A percentile compares a stretch with the other conserved stretches of the same genome.
Conservation (phyloP, 768 basidiomycete species). For the Naganishia onofrii region DNA sequence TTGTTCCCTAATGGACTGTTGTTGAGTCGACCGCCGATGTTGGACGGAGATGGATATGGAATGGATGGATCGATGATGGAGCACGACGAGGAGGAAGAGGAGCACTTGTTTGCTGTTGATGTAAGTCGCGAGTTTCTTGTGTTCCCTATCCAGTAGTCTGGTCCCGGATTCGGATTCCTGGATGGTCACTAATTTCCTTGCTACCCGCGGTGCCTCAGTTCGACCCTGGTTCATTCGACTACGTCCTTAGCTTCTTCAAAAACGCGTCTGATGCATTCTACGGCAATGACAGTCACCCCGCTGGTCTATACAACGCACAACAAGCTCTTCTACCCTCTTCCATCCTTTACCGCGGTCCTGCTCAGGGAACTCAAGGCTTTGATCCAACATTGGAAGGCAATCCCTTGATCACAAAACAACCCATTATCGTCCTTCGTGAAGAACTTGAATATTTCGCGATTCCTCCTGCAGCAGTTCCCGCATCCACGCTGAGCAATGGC, state of each 20-base stretch:
- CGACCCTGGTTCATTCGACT: conserved; percentile 94
- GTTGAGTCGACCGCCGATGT: conserved; percentile 67
- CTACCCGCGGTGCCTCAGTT: conserved; percentile 54
- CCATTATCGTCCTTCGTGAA: conserved; percentile 95
- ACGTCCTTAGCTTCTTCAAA: conserved; percentile 87
- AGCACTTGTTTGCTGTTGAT: conserved; percentile 84
- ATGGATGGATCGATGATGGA: conserved; percentile 57
- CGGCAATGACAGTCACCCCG: conserved; percentile 65
- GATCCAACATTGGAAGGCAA: conserved; percentile 59
- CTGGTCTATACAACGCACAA: conserved; percentile 63
- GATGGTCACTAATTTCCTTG: not conserved
- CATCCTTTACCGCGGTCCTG: conserved; percentile 58
- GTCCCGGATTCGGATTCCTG: not conserved
- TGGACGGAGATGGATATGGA: conserved; percentile 16
- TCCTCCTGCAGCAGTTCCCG: conserved; percentile 58
- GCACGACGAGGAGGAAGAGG: conserved; percentile 64
- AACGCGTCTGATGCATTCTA: conserved; percentile 86
- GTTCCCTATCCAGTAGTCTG: conserved; percentile 1
- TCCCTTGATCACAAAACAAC: conserved; percentile 89
- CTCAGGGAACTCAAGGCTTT: conserved; percentile 54
- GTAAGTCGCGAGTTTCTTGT: conserved; percentile 60
- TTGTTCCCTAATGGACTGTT: conserved; percentile 97
- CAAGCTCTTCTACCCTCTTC: conserved; percentile 56
- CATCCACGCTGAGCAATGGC: not conserved
- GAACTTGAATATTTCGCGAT: conserved; percentile 98